Evolutionary conservation across 495 filamentous ascomycete species (phyloP).

Genomic region (Clavariopsis aquatica): DNA sequence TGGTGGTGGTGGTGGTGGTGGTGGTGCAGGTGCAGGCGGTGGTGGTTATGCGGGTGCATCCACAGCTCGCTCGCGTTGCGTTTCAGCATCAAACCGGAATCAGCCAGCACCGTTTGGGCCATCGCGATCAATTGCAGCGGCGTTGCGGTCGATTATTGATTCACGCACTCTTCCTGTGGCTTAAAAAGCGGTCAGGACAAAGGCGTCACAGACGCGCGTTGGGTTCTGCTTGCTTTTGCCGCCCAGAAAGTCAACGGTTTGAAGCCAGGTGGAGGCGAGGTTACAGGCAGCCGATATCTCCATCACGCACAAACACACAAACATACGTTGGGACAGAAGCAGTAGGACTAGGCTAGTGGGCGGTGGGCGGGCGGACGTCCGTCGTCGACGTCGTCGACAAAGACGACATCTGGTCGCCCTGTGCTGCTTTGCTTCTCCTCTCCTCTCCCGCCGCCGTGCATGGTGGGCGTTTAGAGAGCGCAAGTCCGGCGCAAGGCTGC

Average conservation of each 20-base stretch:
- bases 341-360: no score
- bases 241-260: background rate
- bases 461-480: no score
- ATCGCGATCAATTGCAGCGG: background rate
- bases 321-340: background rate
- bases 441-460: background rate
- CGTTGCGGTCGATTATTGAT: background rate
- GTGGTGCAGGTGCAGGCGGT: no score
- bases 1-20: no score
- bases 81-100: slow-evolving; percentile 1
- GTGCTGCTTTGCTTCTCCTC: background rate
- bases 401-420: no score
- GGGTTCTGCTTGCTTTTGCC: background rate
- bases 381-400: no score
- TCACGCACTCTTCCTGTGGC: background rate
- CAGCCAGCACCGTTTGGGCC: background rate
- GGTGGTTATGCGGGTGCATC: background rate
- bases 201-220: background rate
- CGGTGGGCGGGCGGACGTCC: no score
- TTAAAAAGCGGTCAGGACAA: background rate
- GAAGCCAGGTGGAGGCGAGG: background rate
- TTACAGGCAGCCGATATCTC: background rate
- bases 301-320: background rate
- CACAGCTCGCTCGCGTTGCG: no score
- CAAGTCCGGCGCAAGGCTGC: background rate